phyloP scores from a whole-genome alignment of 1,139 yeast genomes.

The Meyerozyma guilliermondii region DNA sequence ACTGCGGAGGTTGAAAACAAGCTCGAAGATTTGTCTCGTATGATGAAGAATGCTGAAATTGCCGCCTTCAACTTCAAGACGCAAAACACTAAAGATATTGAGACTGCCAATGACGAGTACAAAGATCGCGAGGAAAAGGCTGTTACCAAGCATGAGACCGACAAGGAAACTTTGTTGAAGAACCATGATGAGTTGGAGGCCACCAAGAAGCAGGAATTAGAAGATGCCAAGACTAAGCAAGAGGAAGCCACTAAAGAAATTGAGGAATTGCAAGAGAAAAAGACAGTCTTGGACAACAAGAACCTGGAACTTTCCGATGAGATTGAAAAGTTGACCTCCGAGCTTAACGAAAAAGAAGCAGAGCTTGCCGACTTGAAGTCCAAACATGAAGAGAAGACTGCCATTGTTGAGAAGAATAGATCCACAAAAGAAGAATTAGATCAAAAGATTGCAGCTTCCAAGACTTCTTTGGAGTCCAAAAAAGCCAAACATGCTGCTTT shows the following conservation, averaged over 20 bases:
- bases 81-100: conserved; percentile 38
- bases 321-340: conserved; percentile 38
- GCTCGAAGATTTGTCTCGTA: conserved; percentile 26
- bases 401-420: conserved; percentile 29
- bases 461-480: conserved; percentile 33
- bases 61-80: conserved; percentile 34
- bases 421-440: conserved; percentile 40
- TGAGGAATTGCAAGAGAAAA: conserved; percentile 40
- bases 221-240: conserved; percentile 43
- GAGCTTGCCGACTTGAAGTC: conserved; percentile 38
- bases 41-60: conserved; percentile 26
- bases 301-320: conserved; percentile 40
- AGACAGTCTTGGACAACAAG: conserved; percentile 33
- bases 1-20: conserved; percentile 35
- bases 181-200: conserved; percentile 46
- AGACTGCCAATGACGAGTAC: conserved; percentile 41
- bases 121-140: conserved; percentile 45
- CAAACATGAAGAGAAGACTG: conserved; percentile 36
- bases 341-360: conserved; percentile 35
- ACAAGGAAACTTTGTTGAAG: conserved; percentile 39
- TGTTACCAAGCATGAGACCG: conserved; percentile 40
- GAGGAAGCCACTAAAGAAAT: conserved; percentile 42
- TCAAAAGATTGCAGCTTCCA: conserved; percentile 27
- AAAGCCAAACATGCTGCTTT: conserved; percentile 32
- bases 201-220: conserved; percentile 46